phyloP scores from a whole-genome alignment of 2,329 filamentous ascomycete species.

The Trichoderma sp. region DNA sequence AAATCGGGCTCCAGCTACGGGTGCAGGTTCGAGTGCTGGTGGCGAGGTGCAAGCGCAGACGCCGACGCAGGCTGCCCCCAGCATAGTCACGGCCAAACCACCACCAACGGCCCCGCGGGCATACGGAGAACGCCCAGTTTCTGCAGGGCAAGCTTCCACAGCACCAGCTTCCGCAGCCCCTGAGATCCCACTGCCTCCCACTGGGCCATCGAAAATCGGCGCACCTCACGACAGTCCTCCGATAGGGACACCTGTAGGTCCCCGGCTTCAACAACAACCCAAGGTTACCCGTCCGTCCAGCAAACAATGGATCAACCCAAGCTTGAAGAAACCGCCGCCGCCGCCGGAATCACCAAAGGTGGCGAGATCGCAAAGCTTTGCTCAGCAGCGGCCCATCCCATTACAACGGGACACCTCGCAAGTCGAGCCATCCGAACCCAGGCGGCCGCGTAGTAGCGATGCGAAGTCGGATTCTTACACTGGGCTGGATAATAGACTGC shows the following conservation, averaged over 20 bases:
- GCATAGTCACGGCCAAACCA: constrained; percentile 47
- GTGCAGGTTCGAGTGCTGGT: constrained; percentile 22
- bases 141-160: constrained; percentile 44
- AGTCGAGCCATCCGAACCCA: constrained; percentile 46
- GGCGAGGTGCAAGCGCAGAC: constrained; percentile 37
- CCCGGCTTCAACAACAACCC: constrained; percentile 55
- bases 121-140: constrained; percentile 54
- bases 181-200: constrained; percentile 43
- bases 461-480: constrained; percentile 51
- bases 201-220: constrained; percentile 48
- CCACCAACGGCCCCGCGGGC: constrained; percentile 60
- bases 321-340: constrained; percentile 51
- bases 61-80: constrained; percentile 35
- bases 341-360: constrained; percentile 57
- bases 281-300: constrained; percentile 55
- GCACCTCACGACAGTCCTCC: constrained; percentile 48
- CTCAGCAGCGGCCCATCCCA: constrained; percentile 46
- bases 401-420: constrained; percentile 44
- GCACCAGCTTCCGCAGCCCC: constrained; percentile 34
- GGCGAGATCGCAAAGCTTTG: constrained; percentile 55
- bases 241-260: constrained; percentile 54
- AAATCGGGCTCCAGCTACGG: constrained; percentile 46
- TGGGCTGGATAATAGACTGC: constrained; percentile 42
- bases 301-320: constrained; percentile 64
- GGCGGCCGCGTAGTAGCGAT: constrained; percentile 58